These are phyloP conservation scores for Rubroshorea leprosula DNA, from an alignment of 345 rosid genomes.

Conservation along the genomic window DNA sequence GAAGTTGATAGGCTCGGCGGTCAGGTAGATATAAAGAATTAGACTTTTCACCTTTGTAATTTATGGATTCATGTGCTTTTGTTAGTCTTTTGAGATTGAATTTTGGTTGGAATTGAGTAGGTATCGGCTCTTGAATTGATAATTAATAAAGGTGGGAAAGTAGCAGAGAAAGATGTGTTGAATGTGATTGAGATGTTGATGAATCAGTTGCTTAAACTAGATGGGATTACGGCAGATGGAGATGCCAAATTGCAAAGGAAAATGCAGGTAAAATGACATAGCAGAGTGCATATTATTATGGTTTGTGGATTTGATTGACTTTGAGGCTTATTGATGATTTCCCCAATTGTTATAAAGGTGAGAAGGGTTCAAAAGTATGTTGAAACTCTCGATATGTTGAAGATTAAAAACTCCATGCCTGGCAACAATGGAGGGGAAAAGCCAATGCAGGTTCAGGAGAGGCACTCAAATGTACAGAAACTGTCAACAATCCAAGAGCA, in stretches of 20 bases:
- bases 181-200: slow-evolving; percentile 70
- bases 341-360: slow-evolving; percentile 43
- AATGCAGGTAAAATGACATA: slow-evolving; percentile 59
- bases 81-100: background rate
- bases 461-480: slow-evolving; percentile 35
- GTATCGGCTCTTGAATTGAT: slow-evolving; percentile 75
- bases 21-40: slow-evolving; percentile 45
- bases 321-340: background rate
- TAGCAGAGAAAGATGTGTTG: slow-evolving; percentile 66
- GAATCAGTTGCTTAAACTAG: slow-evolving; percentile 88
- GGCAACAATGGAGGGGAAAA: slow-evolving; percentile 35
- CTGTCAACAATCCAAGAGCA: slow-evolving; percentile 19
- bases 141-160: slow-evolving; percentile 65
- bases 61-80: background rate
- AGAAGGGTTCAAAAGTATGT: slow-evolving; percentile 90
- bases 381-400: slow-evolving; percentile 76
- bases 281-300: no score
- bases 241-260: slow-evolving; percentile 93
- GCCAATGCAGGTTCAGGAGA: slow-evolving; percentile 27
- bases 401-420: slow-evolving; percentile 64
- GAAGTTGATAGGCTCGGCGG: slow-evolving; percentile 87
- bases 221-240: slow-evolving; percentile 80
- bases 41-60: background rate
- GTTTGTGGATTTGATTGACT: background rate
- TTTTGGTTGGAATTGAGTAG: slow-evolving; percentile 33